A percentile compares a stretch with the other conserved stretches of the same genome.
These are phyloP conservation scores for Mycena maculata DNA, from an alignment of 768 basidiomycete species.

Conservation along the genomic window DNA sequence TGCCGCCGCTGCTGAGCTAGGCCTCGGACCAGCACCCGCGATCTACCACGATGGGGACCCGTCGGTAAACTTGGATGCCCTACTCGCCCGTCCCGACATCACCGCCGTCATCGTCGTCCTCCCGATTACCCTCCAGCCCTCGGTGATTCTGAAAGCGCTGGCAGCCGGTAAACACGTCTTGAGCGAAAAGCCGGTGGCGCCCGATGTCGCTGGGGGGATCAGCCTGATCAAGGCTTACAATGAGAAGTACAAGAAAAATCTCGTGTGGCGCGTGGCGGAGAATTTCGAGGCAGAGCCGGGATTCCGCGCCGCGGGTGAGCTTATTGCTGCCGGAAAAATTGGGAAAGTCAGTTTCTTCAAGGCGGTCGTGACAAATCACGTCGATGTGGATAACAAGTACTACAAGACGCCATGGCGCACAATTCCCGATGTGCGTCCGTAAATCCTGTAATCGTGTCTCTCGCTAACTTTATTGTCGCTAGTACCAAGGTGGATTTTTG, in stretches of 20 bases:
- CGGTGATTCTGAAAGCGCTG: slow-evolving; percentile 69
- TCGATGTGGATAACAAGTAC: slow-evolving; percentile 76
- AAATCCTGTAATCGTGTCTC: neutral
- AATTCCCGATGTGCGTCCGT: slow-evolving; percentile 73
- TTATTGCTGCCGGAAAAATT: slow-evolving; percentile 70
- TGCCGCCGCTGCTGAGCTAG: slow-evolving; percentile 55
- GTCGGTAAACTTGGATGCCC: slow-evolving; percentile 61
- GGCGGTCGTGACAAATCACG: slow-evolving; percentile 59
- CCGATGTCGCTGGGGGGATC: slow-evolving; percentile 72
- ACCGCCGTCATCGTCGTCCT: slow-evolving; percentile 79
- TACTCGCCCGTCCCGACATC: slow-evolving; percentile 78
- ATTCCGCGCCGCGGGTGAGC: slow-evolving; percentile 57
- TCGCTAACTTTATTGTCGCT: slow-evolving; percentile 13
- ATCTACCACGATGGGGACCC: slow-evolving; percentile 68
- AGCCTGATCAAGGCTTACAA: slow-evolving; percentile 77
- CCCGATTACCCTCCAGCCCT: slow-evolving; percentile 82
- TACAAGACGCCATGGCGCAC: slow-evolving; percentile 89
- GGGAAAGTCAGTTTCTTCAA: slow-evolving; percentile 80
- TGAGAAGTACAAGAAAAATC: slow-evolving; percentile 67
- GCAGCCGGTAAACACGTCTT: slow-evolving; percentile 89
- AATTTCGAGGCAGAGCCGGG: slow-evolving; percentile 79
- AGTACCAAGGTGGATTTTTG: slow-evolving; percentile 88
- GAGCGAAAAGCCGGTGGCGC: slow-evolving; percentile 88
- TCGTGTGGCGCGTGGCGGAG: slow-evolving; percentile 87
- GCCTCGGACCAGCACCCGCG: slow-evolving; percentile 54